phyloP scores from a whole-genome alignment of 2,329 filamentous ascomycete genomes.

The Exutisphaerella laricina region DNA sequence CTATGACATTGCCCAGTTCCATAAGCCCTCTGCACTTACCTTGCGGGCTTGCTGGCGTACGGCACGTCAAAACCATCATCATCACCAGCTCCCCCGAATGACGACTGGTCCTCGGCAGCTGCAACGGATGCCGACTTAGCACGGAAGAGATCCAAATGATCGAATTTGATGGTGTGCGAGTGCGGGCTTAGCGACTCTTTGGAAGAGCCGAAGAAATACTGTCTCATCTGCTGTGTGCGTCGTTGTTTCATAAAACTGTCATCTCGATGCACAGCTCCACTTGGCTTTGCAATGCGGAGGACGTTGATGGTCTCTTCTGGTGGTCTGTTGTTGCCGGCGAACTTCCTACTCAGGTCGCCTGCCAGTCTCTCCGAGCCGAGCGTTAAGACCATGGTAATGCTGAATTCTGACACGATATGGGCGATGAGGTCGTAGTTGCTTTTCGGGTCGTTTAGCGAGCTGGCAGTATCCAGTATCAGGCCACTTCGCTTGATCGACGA shows the following conservation, averaged over 20 bases:
- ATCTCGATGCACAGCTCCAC: conserved; percentile 74
- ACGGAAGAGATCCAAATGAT: conserved; percentile 62
- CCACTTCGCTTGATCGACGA: conserved; percentile 64
- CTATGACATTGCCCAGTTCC: too few relatives aligned
- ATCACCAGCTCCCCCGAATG: conserved; percentile 34
- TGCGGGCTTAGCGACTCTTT: conserved; percentile 72
- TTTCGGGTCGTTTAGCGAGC: conserved; percentile 60
- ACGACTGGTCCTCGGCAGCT: conserved; percentile 17
- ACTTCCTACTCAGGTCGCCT: conserved; percentile 66
- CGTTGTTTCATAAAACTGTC: conserved; percentile 66
- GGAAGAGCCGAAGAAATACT: conserved; percentile 87
- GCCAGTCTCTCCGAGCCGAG: conserved; percentile 73
- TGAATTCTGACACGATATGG: conserved; percentile 67
- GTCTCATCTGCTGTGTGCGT: conserved; percentile 71
- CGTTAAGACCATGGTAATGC: conserved; percentile 70
- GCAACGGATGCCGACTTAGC: conserved; percentile 21
- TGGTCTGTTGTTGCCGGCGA: conserved; percentile 45
- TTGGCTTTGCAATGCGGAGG: conserved; percentile 74
- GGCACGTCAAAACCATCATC: conserved; percentile 45
- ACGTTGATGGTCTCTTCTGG: conserved; percentile 65
- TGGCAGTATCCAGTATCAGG: conserved; percentile 79
- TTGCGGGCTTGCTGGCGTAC: conserved; percentile 27
- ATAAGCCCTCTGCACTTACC: too few relatives aligned
- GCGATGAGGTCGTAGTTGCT: conserved; percentile 68
- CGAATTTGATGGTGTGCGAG: conserved; percentile 77